Conservation (phyloP, 2,329 filamentous ascomycete species). For the Kalaharituber pfeilii region DNA sequence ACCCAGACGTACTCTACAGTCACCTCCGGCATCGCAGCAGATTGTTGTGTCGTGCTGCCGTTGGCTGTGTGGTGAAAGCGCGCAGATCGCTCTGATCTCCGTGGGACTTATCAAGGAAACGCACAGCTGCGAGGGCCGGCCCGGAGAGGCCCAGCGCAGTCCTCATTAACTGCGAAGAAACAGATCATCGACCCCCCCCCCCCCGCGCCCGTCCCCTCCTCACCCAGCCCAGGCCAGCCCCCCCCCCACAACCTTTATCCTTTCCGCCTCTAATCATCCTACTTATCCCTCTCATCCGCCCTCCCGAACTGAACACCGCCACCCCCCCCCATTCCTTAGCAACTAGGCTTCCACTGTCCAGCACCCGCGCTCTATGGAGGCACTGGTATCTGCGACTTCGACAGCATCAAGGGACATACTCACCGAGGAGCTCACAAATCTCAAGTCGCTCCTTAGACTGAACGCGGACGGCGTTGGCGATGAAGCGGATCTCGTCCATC, state of each 20-base stretch:
- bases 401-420: slow-evolving; percentile 10
- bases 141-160: too few relatives aligned
- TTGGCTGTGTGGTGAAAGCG: too few relatives aligned
- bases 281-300: not conserved
- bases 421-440: slow-evolving; percentile 14
- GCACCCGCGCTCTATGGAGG: not conserved
- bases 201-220: not conserved
- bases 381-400: not conserved
- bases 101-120: too few relatives aligned
- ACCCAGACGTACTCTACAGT: too few relatives aligned
- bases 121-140: too few relatives aligned
- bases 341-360: not conserved
- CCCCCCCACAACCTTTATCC: not conserved
- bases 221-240: not conserved
- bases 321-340: not conserved
- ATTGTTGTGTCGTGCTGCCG: too few relatives aligned
- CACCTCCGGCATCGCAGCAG: too few relatives aligned
- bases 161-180: too few relatives aligned
- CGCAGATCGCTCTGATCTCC: too few relatives aligned
- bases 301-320: not conserved
- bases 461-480: slow-evolving; percentile 19
- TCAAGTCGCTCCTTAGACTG: slow-evolving; percentile 16
- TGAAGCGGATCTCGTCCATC: slow-evolving; percentile 12
- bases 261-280: too few relatives aligned
- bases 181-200: not conserved